These are phyloP conservation scores for Colletotrichum tropicicola DNA, from an alignment of 2,329 filamentous ascomycete genomes.

Conservation along the genomic window DNA sequence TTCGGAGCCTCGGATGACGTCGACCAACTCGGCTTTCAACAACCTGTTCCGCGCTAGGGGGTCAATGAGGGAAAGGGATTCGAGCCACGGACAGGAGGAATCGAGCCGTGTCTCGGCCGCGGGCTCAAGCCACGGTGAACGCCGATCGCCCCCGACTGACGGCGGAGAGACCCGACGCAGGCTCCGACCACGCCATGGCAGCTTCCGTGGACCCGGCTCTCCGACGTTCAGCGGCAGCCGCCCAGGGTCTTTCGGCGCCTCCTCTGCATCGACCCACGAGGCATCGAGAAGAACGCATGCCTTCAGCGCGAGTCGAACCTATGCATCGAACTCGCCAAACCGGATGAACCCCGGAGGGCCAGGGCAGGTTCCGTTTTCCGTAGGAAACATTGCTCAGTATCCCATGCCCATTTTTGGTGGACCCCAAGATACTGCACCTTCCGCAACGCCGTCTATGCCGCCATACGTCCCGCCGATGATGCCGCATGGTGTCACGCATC, in stretches of 20 bases:
- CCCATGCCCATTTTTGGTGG: neutral
- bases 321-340: neutral
- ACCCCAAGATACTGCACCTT: neutral
- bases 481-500: neutral
- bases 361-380: neutral
- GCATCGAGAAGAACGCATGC: neutral
- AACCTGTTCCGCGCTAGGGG: neutral
- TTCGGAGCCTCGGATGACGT: slow-evolving; percentile 47
- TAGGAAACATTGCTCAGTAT: neutral
- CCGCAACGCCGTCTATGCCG: neutral
- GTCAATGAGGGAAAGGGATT: slow-evolving; percentile 11
- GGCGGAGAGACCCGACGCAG: slow-evolving; percentile 22
- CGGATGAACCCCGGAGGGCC: neutral
- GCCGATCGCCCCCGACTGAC: slow-evolving; percentile 26
- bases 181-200: slow-evolving; percentile 23
- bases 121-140: slow-evolving; percentile 8
- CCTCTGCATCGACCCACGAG: neutral
- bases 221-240: slow-evolving; percentile 15
- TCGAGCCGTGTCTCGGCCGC: neutral
- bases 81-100: neutral
- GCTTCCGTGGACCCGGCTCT: slow-evolving; percentile 15
- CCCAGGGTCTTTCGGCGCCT: neutral
- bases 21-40: neutral
- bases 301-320: neutral
- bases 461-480: neutral